Conservation (phyloP, 2,329 filamentous ascomycete species). For the Chaetomiaceae sp. region DNA sequence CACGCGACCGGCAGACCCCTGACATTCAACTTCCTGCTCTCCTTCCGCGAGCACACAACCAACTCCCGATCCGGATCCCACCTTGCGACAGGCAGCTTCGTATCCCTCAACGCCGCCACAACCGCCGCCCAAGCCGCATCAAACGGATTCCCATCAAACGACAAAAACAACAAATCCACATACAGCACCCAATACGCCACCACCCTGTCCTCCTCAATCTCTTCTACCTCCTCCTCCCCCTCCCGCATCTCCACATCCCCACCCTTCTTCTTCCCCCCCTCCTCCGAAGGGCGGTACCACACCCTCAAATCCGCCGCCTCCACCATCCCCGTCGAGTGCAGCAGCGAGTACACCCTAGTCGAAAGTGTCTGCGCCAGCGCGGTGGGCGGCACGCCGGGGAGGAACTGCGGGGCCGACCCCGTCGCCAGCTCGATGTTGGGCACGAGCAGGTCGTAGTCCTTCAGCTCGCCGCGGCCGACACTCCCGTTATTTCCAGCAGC, state of each 20-base stretch:
- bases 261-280: conserved; percentile 33
- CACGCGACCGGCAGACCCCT: conserved; percentile 67
- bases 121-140: conserved; percentile 86
- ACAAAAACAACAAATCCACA: conserved; percentile 92
- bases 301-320: conserved; percentile 67
- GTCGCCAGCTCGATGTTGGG: conserved; percentile 92
- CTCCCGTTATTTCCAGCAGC: too few species aligned
- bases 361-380: conserved; percentile 79
- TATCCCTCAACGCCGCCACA: conserved; percentile 73
- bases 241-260: conserved; percentile 25
- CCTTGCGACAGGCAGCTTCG: conserved; percentile 68
- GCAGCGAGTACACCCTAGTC: conserved; percentile 69
- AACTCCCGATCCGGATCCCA: conserved; percentile 81
- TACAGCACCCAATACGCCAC: conserved; percentile 95
- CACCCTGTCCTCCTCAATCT: conserved; percentile 41
- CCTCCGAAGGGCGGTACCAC: conserved; percentile 49
- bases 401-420: conserved; percentile 78
- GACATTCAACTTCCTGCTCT: conserved; percentile 54
- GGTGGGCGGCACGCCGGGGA: conserved; percentile 78
- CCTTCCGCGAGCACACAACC: conserved; percentile 64
- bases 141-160: conserved; percentile 85
- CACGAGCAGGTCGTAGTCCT: conserved; percentile 70
- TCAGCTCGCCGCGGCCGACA: conserved; percentile 39
- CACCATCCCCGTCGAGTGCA: conserved; percentile 67
- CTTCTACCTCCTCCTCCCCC: conserved; percentile 24